Evolutionary conservation across 2,329 filamentous ascomycete genomes (phyloP).

Genomic region (Fusarium chlamydosporum): DNA sequence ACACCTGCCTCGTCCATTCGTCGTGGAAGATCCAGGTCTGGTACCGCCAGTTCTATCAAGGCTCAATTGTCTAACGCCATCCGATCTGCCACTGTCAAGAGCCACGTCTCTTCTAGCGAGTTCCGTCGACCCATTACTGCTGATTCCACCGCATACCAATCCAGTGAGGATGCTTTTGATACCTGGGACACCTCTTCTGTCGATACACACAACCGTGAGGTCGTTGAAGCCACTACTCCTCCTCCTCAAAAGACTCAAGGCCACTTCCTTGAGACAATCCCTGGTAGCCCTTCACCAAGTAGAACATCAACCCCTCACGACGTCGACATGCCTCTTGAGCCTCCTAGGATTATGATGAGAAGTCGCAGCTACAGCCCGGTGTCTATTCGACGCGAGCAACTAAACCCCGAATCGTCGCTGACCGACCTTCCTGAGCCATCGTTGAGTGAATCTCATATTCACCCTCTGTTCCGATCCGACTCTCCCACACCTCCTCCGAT

Average conservation of each 20-base stretch:
- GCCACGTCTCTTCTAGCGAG: conserved; percentile 64
- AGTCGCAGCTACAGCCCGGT: conserved; percentile 68
- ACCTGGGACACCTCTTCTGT: conserved; percentile 81
- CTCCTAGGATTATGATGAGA: conserved; percentile 60
- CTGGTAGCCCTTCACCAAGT: conserved; percentile 74
- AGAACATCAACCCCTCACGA: conserved; percentile 73
- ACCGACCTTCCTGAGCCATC: conserved; percentile 66
- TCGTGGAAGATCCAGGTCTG: conserved; percentile 45
- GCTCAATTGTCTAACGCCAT: conserved; percentile 61
- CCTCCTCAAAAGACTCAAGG: conserved; percentile 58
- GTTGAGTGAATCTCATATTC: conserved; percentile 76
- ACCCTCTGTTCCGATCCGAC: conserved; percentile 82
- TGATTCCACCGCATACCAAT: conserved; percentile 59
- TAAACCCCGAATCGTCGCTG: conserved; percentile 49
- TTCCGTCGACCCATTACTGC: conserved; percentile 63
- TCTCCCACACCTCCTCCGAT: conserved; percentile 76
- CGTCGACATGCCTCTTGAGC: conserved; percentile 68
- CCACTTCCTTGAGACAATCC: conserved; percentile 78
- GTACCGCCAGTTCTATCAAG: conserved; percentile 51
- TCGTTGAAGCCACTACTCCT: conserved; percentile 65
- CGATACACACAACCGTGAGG: conserved; percentile 72
- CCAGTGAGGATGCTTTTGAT: conserved; percentile 76
- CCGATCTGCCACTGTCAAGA: conserved; percentile 71
- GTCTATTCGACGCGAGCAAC: conserved; percentile 52
- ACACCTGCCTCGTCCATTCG: conserved; percentile 62